These are phyloP conservation scores for Aspergillus clavatus DNA, from an alignment of 2,329 filamentous ascomycete species.

Conservation along the genomic window DNA sequence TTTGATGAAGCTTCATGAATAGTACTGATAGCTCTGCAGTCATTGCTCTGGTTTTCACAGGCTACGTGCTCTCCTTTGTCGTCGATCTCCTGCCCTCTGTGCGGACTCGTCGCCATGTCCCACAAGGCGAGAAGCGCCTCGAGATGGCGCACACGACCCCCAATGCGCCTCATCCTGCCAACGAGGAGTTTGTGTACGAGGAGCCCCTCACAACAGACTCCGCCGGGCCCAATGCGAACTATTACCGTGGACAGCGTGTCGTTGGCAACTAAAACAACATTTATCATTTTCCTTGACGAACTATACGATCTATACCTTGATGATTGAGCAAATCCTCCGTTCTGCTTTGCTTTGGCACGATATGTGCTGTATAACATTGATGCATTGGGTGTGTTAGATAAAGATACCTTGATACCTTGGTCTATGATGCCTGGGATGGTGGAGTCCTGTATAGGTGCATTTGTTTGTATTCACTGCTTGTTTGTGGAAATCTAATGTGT, in stretches of 20 bases:
- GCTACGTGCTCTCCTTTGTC: conserved; percentile 81
- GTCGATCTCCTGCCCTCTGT: conserved; percentile 81
- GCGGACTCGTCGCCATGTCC: conserved; percentile 50
- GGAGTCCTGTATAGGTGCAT: too few relatives aligned
- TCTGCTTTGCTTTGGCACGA: not conserved
- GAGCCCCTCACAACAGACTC: conserved; percentile 38
- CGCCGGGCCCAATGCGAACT: conserved; percentile 28
- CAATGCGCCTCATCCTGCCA: conserved; percentile 7
- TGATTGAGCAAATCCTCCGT: not conserved
- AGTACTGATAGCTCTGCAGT: conserved; percentile 28
- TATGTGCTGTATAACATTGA: not conserved
- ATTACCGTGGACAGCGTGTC: conserved; percentile 27
- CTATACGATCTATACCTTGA: not conserved
- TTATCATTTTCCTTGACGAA: not conserved
- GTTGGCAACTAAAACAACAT: not conserved
- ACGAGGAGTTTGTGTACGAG: conserved; percentile 23
- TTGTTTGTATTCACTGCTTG: too few relatives aligned
- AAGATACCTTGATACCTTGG: not conserved
- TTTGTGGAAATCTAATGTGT: too few relatives aligned
- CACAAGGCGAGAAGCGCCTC: conserved; percentile 38
- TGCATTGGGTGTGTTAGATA: not conserved
- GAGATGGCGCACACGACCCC: conserved; percentile 19
- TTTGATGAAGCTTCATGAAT: not conserved
- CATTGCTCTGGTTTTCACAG: conserved; percentile 78
- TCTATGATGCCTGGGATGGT: too few relatives aligned